These are phyloP conservation scores for Melastoma candidum DNA, from an alignment of 441 rosid species.

Conservation along the genomic window DNA sequence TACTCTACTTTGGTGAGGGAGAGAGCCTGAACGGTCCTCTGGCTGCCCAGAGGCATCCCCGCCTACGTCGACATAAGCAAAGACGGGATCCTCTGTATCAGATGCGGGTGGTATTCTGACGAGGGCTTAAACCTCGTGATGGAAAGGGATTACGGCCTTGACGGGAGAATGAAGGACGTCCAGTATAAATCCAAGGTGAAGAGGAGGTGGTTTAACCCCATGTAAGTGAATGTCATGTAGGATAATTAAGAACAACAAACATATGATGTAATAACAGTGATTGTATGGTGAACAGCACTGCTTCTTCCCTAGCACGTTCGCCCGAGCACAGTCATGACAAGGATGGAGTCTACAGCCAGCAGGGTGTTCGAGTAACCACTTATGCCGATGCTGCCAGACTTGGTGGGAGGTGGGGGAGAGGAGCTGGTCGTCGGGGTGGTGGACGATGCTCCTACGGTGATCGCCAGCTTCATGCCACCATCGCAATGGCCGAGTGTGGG, in stretches of 20 bases:
- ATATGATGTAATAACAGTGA: too few relatives aligned
- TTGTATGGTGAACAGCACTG: slow-evolving; percentile 27
- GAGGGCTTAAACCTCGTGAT: slow-evolving; percentile 87
- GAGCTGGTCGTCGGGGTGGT: slow-evolving; percentile 13
- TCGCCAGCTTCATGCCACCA: slow-evolving; percentile 57
- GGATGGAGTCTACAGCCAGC: slow-evolving; percentile 21
- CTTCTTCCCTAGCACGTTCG: slow-evolving; percentile 37
- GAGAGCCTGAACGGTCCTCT: slow-evolving; percentile 54
- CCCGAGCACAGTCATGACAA: slow-evolving; percentile 22
- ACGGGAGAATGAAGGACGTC: slow-evolving; percentile 74
- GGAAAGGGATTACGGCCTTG: slow-evolving; percentile 80
- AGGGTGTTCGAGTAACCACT: slow-evolving; percentile 8
- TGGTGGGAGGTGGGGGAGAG: not conserved
- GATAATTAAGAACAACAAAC: too few relatives aligned
- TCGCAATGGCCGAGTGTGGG: slow-evolving; percentile 49
- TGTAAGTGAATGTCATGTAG: slow-evolving; percentile 12
- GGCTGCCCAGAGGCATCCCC: slow-evolving; percentile 84
- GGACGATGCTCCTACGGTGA: slow-evolving; percentile 32
- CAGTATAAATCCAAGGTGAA: slow-evolving; percentile 67
- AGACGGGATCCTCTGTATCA: slow-evolving; percentile 75
- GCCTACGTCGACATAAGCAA: slow-evolving; percentile 56
- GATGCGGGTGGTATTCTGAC: slow-evolving; percentile 81
- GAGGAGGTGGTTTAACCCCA: slow-evolving; percentile 55
- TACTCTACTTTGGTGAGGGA: slow-evolving; percentile 61
- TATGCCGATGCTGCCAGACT: slow-evolving; percentile 19